Base-by-base conservation (phyloP, 352 stramenopile species). In the Aphanomyces stellatus region DNA sequence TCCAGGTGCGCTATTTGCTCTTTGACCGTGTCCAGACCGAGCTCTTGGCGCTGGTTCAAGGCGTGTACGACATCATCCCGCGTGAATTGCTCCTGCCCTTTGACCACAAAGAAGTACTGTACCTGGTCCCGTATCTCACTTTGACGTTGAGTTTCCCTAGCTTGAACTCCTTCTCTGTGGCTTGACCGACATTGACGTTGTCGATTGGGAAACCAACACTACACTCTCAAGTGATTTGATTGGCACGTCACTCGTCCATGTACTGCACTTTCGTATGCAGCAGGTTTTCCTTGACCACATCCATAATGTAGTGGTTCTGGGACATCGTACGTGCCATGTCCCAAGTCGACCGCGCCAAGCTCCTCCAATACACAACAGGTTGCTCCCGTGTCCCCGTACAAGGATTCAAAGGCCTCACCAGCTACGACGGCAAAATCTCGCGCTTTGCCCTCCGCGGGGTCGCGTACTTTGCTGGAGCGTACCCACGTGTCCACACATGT, bases 31-130 rank as follows among this genome's bases (percentile, higher is more conserved):
- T 99, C 5, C 85, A 95, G 22, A 40, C 76, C 10, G 89, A 97
- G 74, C 79, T 98, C 8, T 79, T 80, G 55, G 77, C 88, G 15
- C 96, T 99, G 62, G 69, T 99, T 4, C 91, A 88, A 59, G 97
- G 97, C n/a, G 91, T 99, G 49, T 98, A 98, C 74, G 95, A 99
- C 69, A 91, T 99, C 17, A 88, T 98, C 35, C 96, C 96, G 15
- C 82, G 88, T 69, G 79, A 95, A 27, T 79, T 98, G 43, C 71
- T 99, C 30, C 88, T 96, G 49, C 80, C 97, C 7, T 99, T 99
- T 74, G 96, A 99, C 73, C 95, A 95, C 62, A 92, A 98, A 77
- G 95, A 99, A 75, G 78, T 99, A 19, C 66, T 86, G 15, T 19
- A 13, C 4, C 25, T n/a, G 75, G 71, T 99, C 15, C 94, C 98